Conservation (phyloP, 495 filamentous ascomycete species). For the Platismatia glauca region DNA sequence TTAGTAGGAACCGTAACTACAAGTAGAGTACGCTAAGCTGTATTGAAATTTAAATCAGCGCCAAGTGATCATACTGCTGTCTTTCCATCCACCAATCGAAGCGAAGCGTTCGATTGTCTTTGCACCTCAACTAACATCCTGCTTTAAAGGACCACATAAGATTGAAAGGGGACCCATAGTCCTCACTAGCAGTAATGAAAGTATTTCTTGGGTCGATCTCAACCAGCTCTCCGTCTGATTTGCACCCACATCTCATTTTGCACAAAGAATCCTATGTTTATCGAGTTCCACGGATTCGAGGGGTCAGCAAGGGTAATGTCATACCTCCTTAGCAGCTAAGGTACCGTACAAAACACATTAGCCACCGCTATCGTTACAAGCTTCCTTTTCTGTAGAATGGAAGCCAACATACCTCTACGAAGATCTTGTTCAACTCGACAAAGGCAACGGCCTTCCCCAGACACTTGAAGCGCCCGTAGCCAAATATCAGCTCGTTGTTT, state of each 20-base stretch:
- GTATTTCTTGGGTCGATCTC: too few relatives aligned
- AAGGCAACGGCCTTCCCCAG: conserved; percentile 38
- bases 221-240: neutral
- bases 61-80: neutral
- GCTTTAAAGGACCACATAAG: neutral
- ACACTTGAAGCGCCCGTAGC: conserved; percentile 37
- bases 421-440: conserved; percentile 21
- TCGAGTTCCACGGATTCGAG: conserved; percentile 4
- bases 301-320: conserved; percentile 9
- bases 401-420: neutral
- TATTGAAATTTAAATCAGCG: neutral
- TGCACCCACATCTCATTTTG: neutral
- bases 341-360: neutral
- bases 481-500: conserved; percentile 33
- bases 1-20: too few relatives aligned
- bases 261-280: neutral
- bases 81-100: neutral
- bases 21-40: too few relatives aligned
- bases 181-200: too few relatives aligned
- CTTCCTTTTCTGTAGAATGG: neutral
- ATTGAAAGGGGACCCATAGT: neutral
- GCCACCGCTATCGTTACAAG: too few relatives aligned
- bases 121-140: neutral
- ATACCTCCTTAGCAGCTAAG: conserved; percentile 9
- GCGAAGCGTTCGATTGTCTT: too few relatives aligned